Conservation (phyloP, 192 early-diverging fungal genomes). For the Phlyctochytrium arcticum region DNA sequence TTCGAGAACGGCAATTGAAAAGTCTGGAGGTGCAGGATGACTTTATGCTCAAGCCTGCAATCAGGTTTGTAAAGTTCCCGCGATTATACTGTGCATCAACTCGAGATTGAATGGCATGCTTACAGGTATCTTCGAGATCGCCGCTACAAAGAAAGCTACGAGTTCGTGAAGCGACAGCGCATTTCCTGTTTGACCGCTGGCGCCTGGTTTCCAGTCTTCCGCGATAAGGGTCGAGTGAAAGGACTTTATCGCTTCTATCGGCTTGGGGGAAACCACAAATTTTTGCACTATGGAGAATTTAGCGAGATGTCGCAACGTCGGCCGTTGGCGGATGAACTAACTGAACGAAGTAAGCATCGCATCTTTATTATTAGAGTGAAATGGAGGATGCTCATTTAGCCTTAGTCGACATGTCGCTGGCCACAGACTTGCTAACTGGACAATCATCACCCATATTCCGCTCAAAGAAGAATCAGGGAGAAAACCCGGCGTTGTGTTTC, state of each 20-base stretch:
- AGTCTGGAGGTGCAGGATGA: slow-evolving; percentile 67
- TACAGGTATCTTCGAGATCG: slow-evolving; percentile 59
- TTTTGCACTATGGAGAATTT: slow-evolving; percentile 68
- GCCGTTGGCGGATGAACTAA: slow-evolving; percentile 40
- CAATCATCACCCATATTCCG: slow-evolving; percentile 28
- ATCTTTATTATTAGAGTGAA: no score
- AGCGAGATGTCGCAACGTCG: slow-evolving; percentile 30
- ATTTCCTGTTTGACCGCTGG: slow-evolving; percentile 58
- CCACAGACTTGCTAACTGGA: slow-evolving; percentile 44
- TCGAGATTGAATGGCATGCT: background rate
- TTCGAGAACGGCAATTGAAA: slow-evolving; percentile 62
- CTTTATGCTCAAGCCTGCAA: slow-evolving; percentile 53
- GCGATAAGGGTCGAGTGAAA: slow-evolving; percentile 35
- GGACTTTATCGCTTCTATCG: slow-evolving; percentile 52
- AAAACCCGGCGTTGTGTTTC: slow-evolving; percentile 38
- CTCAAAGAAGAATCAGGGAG: slow-evolving; percentile 26
- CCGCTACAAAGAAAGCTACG: slow-evolving; percentile 65
- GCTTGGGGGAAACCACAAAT: slow-evolving; percentile 53
- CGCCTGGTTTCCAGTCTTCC: slow-evolving; percentile 63
- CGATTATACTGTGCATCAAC: background rate
- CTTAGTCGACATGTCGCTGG: slow-evolving; percentile 46
- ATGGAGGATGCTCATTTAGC: no score
- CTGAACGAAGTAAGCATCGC: slow-evolving; percentile 48
- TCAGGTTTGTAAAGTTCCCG: slow-evolving; percentile 35
- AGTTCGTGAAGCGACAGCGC: slow-evolving; percentile 66